phyloP scores from a whole-genome alignment of 2,329 filamentous ascomycete genomes.

The Colletotrichum neosansevieriae region DNA sequence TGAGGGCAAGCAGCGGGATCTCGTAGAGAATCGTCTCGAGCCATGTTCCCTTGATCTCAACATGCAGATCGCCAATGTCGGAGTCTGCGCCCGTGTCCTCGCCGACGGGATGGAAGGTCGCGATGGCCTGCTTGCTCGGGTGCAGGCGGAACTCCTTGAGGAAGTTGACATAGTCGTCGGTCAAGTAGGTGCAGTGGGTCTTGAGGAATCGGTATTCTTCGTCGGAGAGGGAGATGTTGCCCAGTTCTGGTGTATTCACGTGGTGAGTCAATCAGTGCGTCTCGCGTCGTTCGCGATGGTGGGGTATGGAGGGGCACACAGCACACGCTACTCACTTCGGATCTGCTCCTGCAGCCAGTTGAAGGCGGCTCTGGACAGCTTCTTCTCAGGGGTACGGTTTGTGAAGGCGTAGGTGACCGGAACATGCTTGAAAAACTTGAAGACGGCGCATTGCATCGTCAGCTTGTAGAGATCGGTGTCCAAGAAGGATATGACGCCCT shows the following conservation, averaged over 20 bases:
- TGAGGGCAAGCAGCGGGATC: conserved; percentile 90
- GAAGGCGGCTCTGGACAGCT: conserved; percentile 85
- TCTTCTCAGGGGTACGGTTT: conserved; percentile 95
- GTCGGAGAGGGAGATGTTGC: conserved; percentile 80
- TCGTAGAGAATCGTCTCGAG: conserved; percentile 97
- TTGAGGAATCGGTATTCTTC: conserved; percentile 86
- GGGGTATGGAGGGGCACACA: conserved; percentile 45
- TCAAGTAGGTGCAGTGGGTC: conserved; percentile 84
- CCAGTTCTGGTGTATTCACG: conserved; percentile 71
- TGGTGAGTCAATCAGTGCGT: conserved; percentile 30
- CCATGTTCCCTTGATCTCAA: conserved; percentile 87
- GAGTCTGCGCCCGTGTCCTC: conserved; percentile 71
- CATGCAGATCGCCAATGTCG: conserved; percentile 79
- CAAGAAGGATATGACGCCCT: conserved; percentile 84
- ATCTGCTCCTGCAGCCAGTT: conserved; percentile 89
- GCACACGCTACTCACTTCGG: conserved; percentile 65
- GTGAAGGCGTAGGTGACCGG: conserved; percentile 94
- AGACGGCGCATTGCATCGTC: conserved; percentile 97
- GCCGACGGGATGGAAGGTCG: conserved; percentile 71
- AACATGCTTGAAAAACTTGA: conserved; percentile 88
- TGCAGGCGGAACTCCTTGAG: conserved; percentile 84
- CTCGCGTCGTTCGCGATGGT: conserved; percentile 5
- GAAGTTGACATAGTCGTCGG: conserved; percentile 81
- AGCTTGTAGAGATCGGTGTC: conserved; percentile 93
- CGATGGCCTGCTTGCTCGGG: conserved; percentile 82